Base-by-base conservation (phyloP, 2,329 filamentous ascomycete genomes). In the Lachnellula suecica region DNA sequence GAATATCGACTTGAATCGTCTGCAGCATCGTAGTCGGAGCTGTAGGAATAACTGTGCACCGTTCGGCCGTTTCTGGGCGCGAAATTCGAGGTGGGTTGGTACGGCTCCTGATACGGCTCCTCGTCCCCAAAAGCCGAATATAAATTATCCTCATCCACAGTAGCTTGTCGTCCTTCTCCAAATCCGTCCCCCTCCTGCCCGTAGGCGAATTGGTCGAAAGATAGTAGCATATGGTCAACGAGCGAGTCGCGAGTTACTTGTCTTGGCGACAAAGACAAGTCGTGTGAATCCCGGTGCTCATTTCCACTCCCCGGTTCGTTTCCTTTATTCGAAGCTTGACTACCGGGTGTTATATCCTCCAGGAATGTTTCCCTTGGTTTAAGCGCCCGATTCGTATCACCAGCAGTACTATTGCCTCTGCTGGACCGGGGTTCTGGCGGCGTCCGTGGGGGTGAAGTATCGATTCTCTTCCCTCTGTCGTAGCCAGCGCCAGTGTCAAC, bases 191-290 rank as follows among this genome's bases (percentile, higher is more conserved):
- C 56, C 7, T 62, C 61, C 35, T 79, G 75, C 41, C 71, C 76
- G 61, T 82, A 77, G 37, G 83, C 86, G 66, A 93, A 84, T 70
- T 93, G 88, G 71, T 96, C 93, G 59, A 99, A 85, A 37, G 92
- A 96, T 59, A 94, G 78, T 55, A 97, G 84, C 87, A 99, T 94
- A 71, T 97, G 96, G 71, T 94, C 88, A 54, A 99, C 91, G 61
- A 99, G 85, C 31, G 92, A 97, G 67, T 96, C 90, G 61, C 93
- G 85, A 37, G 89, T 90, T 58, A 89, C 84, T 68, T 89, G 83
- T 56, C 85, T 79, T 44, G 88, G 83, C 46, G 86, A 86, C 63
- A 96, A 79, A 52, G 89, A 92, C 57, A 97, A 79, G 70, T 96
- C 92, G 76, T 97, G 92, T 11, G 64, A 67, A 52, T 69, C 64